Evolutionary conservation across 208 protist species (phyloP), one percentile per base, ranked within the genome.

Genomic region (Crithidia acanthocephali): DNA sequence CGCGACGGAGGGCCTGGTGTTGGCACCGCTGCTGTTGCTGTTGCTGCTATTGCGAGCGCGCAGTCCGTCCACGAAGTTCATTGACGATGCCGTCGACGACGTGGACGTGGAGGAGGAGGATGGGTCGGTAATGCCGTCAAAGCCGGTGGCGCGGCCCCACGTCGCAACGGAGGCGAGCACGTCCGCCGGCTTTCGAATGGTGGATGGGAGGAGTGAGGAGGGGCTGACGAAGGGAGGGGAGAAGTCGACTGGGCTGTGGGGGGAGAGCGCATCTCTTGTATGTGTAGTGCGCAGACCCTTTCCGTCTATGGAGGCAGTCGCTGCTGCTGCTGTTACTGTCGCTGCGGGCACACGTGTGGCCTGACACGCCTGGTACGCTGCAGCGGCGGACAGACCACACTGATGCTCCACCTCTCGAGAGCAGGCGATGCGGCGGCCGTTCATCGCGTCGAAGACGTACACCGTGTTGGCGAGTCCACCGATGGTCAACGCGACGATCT

Each of bases 361-460:
- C 27, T 20, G 35, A 1, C 42, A 18, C 18, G 40, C 55, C 28
- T 64, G 55, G 35, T 71, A 51, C 7, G 69, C 33, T 13, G 59
- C 52, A 0, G 70, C 70, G 0, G 77, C 61, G 13, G 52, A 57
- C 37, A 70, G 23, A 0, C 55, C 62, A 11, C 53, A 65, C 30
- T 44, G 44, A 5, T 47, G 75, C 61, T 66, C 51, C 28, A 47
- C 65, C 25, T 74, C 74, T 32, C 65, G 10, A 66, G 75, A 20
- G 47, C 62, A 51, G 9, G 80, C 63, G 18, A 85, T 66, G 33
- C 81, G 77, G 33, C 84, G 81, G 7, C 90, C 90, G 28, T 66
- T 90, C 32, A 92, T 42, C 22, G 85, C 90, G 67, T 95, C 74
- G 52, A 86, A 92, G 30, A 91, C 75, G 68, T 90, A 87, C 23